Evolutionary conservation across 306 rosid genomes (phyloP).

Genomic region (Begonia masoniana): DNA sequence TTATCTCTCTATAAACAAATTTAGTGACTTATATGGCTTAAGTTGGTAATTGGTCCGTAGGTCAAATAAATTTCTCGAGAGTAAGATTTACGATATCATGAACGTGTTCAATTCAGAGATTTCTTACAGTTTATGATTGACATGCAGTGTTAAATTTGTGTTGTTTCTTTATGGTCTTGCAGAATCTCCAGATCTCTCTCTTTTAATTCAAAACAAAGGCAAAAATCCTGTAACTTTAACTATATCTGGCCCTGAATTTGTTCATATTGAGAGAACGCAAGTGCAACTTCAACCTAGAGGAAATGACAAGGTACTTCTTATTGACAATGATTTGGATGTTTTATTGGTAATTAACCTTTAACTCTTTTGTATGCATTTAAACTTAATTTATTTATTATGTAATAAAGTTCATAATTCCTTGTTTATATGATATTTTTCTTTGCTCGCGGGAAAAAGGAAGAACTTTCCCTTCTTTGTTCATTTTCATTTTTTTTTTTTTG

Average conservation of each 20-base stretch:
- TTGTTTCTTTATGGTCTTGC: constrained; percentile 8
- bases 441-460: too few relatives aligned
- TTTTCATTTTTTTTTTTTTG: too few relatives aligned
- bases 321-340: neutral
- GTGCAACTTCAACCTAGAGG: constrained; percentile 19
- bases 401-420: too few relatives aligned
- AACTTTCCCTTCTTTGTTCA: too few relatives aligned
- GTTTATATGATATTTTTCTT: too few relatives aligned
- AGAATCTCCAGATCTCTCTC: constrained; percentile 33
- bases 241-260: constrained; percentile 34
- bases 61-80: neutral
- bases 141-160: neutral
- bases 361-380: too few relatives aligned
- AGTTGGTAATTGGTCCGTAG: too few relatives aligned
- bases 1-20: too few relatives aligned
- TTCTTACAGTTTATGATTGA: neutral
- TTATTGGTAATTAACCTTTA: too few relatives aligned
- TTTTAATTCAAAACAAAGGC: constrained; percentile 41
- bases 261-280: constrained; percentile 16
- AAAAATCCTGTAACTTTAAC: constrained; percentile 14
- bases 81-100: neutral
- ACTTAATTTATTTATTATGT: too few relatives aligned
- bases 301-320: constrained; percentile 23
- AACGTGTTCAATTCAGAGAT: neutral
- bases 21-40: too few relatives aligned